These are phyloP conservation scores for Capsella bursapastoris DNA, from an alignment of 345 rosid genomes.

Conservation along the genomic window DNA sequence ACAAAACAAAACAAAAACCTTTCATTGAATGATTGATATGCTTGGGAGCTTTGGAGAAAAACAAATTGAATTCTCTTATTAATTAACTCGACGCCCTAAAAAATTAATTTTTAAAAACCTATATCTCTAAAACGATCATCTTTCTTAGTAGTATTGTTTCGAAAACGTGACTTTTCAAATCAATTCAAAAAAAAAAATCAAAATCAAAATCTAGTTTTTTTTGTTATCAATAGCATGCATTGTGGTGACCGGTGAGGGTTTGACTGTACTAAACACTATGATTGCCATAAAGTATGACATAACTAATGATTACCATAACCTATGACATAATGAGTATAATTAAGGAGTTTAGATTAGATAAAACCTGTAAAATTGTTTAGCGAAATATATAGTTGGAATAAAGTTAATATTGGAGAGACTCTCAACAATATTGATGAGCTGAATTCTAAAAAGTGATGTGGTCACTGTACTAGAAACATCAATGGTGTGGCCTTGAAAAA, in stretches of 20 bases:
- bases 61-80: constrained; percentile 21
- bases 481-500: background rate
- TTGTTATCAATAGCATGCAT: too few species aligned
- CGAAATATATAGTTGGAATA: background rate
- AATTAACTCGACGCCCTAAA: background rate
- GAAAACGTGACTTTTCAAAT: background rate
- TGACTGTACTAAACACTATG: background rate
- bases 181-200: too few species aligned
- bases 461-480: background rate
- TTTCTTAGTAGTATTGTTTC: too few species aligned
- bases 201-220: too few species aligned
- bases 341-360: background rate
- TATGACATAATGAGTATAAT: background rate
- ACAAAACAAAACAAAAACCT: constrained; percentile 13
- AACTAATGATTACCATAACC: background rate
- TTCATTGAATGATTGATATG: background rate
- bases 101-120: background rate
- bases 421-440: background rate
- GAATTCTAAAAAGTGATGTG: background rate
- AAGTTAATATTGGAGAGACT: background rate
- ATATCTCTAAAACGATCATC: background rate
- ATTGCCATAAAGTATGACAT: too few species aligned
- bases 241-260: background rate
- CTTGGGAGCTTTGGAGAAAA: constrained; percentile 11
- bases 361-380: background rate